phyloP scores from a whole-genome alignment of 2,329 filamentous ascomycete species.

The Chaetomiaceae sp. region DNA sequence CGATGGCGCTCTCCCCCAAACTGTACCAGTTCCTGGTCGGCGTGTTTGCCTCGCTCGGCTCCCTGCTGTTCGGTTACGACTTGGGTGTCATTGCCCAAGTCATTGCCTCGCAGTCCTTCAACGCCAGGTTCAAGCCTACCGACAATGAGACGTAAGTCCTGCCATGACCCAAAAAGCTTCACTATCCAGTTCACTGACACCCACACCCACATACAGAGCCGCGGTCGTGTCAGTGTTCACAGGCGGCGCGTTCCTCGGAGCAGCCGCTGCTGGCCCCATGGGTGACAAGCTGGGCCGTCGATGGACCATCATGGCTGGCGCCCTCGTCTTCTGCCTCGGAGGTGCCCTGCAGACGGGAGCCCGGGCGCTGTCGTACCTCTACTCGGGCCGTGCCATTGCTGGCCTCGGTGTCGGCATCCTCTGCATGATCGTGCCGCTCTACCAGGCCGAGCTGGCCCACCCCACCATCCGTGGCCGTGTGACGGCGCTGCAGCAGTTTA shows the following conservation, averaged over 20 bases:
- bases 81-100: constrained; percentile 50
- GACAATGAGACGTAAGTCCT: constrained; percentile 34
- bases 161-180: background rate
- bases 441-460: constrained; percentile 75
- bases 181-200: background rate
- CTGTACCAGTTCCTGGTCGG: constrained; percentile 48
- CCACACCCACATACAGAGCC: constrained; percentile 40
- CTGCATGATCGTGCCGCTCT: constrained; percentile 51
- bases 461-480: constrained; percentile 72
- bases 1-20: constrained; percentile 43
- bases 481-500: constrained; percentile 74
- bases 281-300: constrained; percentile 65
- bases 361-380: constrained; percentile 53
- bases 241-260: constrained; percentile 68
- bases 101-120: constrained; percentile 45
- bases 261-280: constrained; percentile 56
- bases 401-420: constrained; percentile 54
- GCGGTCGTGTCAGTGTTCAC: constrained; percentile 76
- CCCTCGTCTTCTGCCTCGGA: constrained; percentile 65
- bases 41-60: constrained; percentile 52
- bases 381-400: constrained; percentile 64
- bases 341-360: constrained; percentile 71
- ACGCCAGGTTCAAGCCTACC: constrained; percentile 35
- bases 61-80: constrained; percentile 52
- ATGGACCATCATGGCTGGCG: constrained; percentile 67